These are phyloP conservation scores for Apophysomyces ossiformis DNA, from an alignment of 371 early-diverging fungal species.

Conservation along the genomic window DNA sequence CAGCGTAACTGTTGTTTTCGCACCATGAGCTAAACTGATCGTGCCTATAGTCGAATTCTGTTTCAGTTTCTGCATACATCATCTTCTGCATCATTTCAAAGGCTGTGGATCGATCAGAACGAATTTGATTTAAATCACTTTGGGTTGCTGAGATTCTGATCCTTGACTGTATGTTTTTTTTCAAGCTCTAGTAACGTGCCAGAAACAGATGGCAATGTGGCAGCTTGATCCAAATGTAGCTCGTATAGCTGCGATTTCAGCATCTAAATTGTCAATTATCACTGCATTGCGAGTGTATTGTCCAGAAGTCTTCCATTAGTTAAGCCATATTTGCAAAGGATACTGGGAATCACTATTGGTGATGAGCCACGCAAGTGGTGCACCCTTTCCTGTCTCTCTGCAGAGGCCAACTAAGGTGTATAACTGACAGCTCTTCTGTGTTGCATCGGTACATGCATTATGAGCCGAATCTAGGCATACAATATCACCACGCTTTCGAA, in stretches of 20 bases:
- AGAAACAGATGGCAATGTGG: constrained; percentile 12
- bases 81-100: background rate
- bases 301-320: constrained; percentile 4
- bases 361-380: constrained; percentile 17
- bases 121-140: background rate
- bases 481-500: background rate
- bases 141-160: background rate
- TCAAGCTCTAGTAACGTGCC: constrained; percentile 17
- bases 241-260: constrained; percentile 15
- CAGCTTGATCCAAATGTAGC: constrained; percentile 4
- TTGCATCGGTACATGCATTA: background rate
- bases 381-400: constrained; percentile 15
- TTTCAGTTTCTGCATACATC: constrained; percentile 3
- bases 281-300: background rate
- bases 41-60: constrained; percentile 8
- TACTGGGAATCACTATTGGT: constrained; percentile 14
- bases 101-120: background rate
- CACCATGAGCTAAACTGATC: constrained; percentile 2
- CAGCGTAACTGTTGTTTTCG: background rate
- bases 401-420: background rate
- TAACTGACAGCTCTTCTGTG: background rate
- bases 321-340: constrained; percentile 10
- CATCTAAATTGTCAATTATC: constrained; percentile 18
- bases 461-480: background rate
- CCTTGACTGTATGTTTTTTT: constrained; percentile 10